These are phyloP conservation scores for Beauveria brongniartii DNA, from an alignment of 2,329 filamentous ascomycete species.

Conservation along the genomic window DNA sequence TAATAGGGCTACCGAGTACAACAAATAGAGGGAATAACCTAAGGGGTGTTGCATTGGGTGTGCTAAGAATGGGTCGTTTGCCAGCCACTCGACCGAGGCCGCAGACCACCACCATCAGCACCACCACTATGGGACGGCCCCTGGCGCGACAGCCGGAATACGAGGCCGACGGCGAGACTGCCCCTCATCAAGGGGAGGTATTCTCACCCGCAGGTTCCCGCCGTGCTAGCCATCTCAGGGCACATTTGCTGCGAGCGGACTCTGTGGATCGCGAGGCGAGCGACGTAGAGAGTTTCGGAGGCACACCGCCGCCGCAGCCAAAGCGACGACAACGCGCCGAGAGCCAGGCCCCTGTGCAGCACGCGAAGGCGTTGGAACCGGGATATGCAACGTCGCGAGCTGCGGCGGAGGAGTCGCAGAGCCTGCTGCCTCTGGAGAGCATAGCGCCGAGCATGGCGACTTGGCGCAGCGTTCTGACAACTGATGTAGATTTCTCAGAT, in stretches of 20 bases:
- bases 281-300: not conserved
- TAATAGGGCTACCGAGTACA: not conserved
- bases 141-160: not conserved
- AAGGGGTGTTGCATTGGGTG: not conserved
- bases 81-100: not conserved
- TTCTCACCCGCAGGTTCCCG: not conserved
- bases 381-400: not conserved
- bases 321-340: not conserved
- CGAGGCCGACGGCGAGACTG: not conserved
- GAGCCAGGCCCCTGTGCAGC: not conserved
- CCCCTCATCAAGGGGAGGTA: not conserved
- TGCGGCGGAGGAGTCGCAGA: no score
- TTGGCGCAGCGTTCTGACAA: not conserved
- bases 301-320: not conserved
- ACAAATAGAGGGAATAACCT: not conserved
- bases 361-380: not conserved
- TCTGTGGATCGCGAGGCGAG: not conserved
- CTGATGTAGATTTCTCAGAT: not conserved
- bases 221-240: not conserved
- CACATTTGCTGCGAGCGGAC: not conserved
- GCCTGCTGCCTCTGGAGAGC: not conserved
- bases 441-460: not conserved
- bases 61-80: not conserved
- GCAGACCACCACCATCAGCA: not conserved
- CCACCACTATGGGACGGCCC: not conserved